Evolutionary conservation across 352 stramenopile genomes (phyloP).

Genomic region (Phytopythium cucurbitacearum): DNA sequence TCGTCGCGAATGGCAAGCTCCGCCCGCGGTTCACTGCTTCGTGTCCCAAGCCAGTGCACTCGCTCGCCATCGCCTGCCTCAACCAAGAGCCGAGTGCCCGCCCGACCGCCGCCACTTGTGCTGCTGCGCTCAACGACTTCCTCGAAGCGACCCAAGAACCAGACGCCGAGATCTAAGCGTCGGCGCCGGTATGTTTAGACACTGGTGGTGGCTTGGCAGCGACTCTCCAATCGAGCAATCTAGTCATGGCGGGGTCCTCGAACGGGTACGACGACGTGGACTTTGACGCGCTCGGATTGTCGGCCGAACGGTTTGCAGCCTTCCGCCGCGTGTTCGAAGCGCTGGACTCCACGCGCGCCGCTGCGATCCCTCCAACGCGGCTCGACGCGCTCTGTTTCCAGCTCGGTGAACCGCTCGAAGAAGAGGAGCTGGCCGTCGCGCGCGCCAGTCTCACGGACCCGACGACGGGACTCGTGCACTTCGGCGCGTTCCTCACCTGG

Average conservation of each 20-base stretch:
- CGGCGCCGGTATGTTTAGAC: neutral
- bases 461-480: conserved; percentile 54
- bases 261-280: conserved; percentile 33
- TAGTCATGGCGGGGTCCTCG: neutral
- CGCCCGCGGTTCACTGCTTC: conserved; percentile 12
- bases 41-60: conserved; percentile 15
- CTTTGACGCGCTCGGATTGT: conserved; percentile 39
- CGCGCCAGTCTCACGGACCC: conserved; percentile 43
- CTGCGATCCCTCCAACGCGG: conserved; percentile 48
- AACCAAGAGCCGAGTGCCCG: conserved; percentile 15
- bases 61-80: conserved; percentile 19
- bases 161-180: too few species aligned
- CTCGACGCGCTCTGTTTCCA: conserved; percentile 56
- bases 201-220: neutral
- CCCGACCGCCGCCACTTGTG: conserved; percentile 11
- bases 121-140: too few species aligned
- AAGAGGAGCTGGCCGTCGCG: conserved; percentile 48
- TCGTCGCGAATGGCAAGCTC: conserved; percentile 23
- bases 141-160: too few species aligned
- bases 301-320: conserved; percentile 45
- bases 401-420: conserved; percentile 52
- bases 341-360: conserved; percentile 43
- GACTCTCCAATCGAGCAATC: neutral
- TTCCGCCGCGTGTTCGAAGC: conserved; percentile 51
- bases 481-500: conserved; percentile 56